Conservation (phyloP, 1,284 basidiomycete genomes). For the Golubevia sp. region DNA sequence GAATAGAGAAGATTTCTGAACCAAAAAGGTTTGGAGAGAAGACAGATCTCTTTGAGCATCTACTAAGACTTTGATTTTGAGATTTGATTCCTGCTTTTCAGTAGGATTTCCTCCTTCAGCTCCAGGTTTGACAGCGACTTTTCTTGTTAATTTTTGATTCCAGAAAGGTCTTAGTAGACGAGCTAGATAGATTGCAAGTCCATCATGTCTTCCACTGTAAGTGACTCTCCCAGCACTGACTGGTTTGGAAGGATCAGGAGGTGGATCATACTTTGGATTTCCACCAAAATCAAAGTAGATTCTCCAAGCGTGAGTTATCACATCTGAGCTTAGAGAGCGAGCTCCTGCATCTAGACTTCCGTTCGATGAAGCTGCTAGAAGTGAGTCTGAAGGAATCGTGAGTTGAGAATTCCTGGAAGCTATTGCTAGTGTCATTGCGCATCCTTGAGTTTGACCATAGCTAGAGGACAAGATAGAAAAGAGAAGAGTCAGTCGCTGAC, state of each 20-base stretch:
- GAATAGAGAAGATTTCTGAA: neutral
- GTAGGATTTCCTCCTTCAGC: slow-evolving; percentile 12
- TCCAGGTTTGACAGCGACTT: slow-evolving; percentile 21
- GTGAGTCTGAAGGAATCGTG: slow-evolving; percentile 7
- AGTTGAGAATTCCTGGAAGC: slow-evolving; percentile 63
- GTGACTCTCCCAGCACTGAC: slow-evolving; percentile 63
- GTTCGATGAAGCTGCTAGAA: slow-evolving; percentile 1
- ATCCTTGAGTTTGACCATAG: slow-evolving; percentile 84
- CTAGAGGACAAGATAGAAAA: slow-evolving; percentile 46
- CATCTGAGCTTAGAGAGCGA: slow-evolving; percentile 42
- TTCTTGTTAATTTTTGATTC: slow-evolving; percentile 69
- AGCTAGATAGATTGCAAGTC: slow-evolving; percentile 82
- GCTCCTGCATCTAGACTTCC: slow-evolving; percentile 6
- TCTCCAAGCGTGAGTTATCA: slow-evolving; percentile 44
- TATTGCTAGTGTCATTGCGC: slow-evolving; percentile 82
- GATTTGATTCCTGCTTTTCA: neutral
- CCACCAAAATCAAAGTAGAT: slow-evolving; percentile 49
- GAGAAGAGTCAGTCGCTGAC: neutral
- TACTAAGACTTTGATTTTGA: slow-evolving; percentile 51
- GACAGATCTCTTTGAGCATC: slow-evolving; percentile 72
- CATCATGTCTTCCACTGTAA: slow-evolving; percentile 87
- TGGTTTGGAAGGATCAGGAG: slow-evolving; percentile 16
- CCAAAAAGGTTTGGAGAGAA: slow-evolving; percentile 68
- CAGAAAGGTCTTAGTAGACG: slow-evolving; percentile 84
- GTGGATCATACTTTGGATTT: slow-evolving; percentile 13